Base-by-base conservation (phyloP, 352 stramenopile genomes). In the Globisporangium ultimum region DNA sequence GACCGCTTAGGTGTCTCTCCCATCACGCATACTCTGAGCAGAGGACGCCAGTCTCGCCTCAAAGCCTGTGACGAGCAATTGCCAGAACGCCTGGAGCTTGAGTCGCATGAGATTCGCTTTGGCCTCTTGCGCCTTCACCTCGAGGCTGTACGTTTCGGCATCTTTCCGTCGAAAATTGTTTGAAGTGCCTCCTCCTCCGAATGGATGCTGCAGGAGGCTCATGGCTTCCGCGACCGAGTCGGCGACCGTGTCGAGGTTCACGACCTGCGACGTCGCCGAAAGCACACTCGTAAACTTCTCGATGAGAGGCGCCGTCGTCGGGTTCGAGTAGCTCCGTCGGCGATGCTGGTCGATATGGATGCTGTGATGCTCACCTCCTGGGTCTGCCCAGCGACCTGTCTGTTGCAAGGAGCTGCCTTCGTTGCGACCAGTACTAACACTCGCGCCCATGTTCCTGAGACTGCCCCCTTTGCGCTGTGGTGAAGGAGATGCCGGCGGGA, bases 1-100 rank as follows among this genome's bases (percentile, higher is more conserved):
- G 15, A 28, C 24, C 24, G 24, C 24, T n/a, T 47, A n/a, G 24
- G 20, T 24, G 12, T 5, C 3, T 24, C 17, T 21, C 28, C 11
- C 1, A 28, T 28, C 24, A 2, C 24, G 24, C 5, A 28, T 28
- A 28, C 24, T 28, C 5, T 28, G 12, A 14, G 38, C 8, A 32
- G 17, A 14, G 3, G 15, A 13, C 14, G 21, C 6, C 3, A 6
- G 38, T 4, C 15, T 14, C 53, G 71, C 71, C 61, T 86, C 76
- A 53, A 86, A 86, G 3, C 76, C 76, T 0, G 76, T 86, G 18
- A 82, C 24, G 4, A 86, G 54, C 22, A 86, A 49, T 52, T 86
- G 76, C 76, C 76, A 84, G 46, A 86, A 77, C 3, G 73, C 76
- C n/a, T 77, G 63, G 0, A 84, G 64, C 43, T 78, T 78, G 20